Base-by-base conservation (phyloP, 495 filamentous ascomycete genomes). In the Astrothelium subdiscretum region DNA sequence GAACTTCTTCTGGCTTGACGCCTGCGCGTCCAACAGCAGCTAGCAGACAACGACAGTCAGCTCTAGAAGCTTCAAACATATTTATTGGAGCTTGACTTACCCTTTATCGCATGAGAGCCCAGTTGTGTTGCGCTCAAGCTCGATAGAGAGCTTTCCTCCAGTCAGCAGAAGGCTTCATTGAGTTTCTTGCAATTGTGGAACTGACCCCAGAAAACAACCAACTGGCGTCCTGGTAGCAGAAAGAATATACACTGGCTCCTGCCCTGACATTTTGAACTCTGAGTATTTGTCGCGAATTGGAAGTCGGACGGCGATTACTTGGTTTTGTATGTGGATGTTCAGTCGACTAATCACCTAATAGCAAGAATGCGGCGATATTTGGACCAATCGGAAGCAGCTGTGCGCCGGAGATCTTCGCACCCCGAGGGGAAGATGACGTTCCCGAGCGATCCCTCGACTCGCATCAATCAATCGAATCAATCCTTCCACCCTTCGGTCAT, bases 241-340 rank as follows among this genome's bases (percentile, higher is more conserved):
- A 67, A 97, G 91, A 73, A 98, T 97, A 78, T 97, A 98, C 59
- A 98, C 94, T 29, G 90, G 80, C 66, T 90, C 85, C 65, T 89
- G 81, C 52, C 48, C 48, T 27, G 48, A 12, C 48, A 54, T 54
- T 26, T 54, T 26, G 1, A 15, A 54, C 6, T 26, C 11, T 11
- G 8, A 29, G 1, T n/a, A 8, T 5, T 12, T n/a, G n/a, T 5
- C 20, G 20, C 1, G 43, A 22, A 0, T 15, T n/a, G 20, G 20
- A 15, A 48, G 43, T 18, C 12, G n/a, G 5, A 12, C 13, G n/a
- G n/a, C n/a, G n/a, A n/a, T n/a, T 48, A 5, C 11, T 48, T 20
- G 12, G n/a, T 15, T 48, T 1, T 48, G 35, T 22, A 48, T 18
- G 5, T 12, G 12, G 43, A 18, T 48, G 43, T 48, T 48, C 12